Conservation (phyloP, 164 flowering plant species). For the Stephania cephalantha region DNA sequence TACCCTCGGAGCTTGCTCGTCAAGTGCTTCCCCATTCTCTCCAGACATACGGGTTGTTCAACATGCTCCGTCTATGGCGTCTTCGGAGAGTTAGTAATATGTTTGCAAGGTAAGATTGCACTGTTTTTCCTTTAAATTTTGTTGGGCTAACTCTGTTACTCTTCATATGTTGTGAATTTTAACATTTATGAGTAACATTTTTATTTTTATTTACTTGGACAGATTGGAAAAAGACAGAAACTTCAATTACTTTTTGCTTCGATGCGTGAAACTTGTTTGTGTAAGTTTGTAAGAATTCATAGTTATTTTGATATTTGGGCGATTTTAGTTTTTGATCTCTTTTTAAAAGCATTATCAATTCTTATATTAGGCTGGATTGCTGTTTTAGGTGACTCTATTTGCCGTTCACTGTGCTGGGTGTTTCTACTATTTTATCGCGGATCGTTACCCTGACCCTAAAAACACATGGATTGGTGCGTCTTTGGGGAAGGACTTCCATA, state of each 20-base stretch:
- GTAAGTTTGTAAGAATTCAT: constrained; percentile 43
- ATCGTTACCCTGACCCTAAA: constrained; percentile 43
- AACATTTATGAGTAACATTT: background rate
- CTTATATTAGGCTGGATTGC: constrained; percentile 9
- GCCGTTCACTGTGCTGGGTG: constrained; percentile 95
- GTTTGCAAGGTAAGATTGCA: constrained; percentile 56
- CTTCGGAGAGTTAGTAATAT: constrained; percentile 83
- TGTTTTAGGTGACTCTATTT: constrained; percentile 78
- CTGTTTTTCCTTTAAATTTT: constrained; percentile 4
- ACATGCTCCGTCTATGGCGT: constrained; percentile 99
- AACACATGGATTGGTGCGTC: constrained; percentile 74
- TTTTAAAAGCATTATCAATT: background rate
- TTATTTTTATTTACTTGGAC: background rate
- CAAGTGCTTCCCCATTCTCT: constrained; percentile 45
- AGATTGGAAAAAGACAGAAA: constrained; percentile 91
- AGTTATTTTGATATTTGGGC: background rate
- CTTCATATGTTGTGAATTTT: background rate
- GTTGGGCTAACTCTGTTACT: constrained; percentile 3
- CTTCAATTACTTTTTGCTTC: constrained; percentile 80
- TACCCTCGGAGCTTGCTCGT: constrained; percentile 68
- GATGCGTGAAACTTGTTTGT: constrained; percentile 76
- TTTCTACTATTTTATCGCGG: constrained; percentile 79
- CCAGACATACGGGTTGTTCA: constrained; percentile 59
- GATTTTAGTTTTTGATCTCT: background rate
- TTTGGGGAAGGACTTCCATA: constrained; percentile 31